phyloP scores from a whole-genome alignment of 805 yeast species.

The Yamadazyma olivae region DNA sequence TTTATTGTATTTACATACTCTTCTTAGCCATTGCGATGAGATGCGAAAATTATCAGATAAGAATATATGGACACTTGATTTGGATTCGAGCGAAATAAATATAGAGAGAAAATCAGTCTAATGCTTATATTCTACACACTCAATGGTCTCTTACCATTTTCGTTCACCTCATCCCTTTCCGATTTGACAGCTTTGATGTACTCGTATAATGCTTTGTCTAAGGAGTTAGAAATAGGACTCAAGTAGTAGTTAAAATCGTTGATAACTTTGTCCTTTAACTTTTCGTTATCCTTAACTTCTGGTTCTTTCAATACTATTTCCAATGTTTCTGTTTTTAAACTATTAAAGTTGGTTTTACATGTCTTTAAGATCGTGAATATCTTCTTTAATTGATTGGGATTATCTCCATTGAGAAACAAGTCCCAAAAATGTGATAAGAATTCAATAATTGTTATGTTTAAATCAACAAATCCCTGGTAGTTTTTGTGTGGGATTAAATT shows the following conservation, averaged over 20 bases:
- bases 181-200: conserved; percentile 28
- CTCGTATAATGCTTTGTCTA: conserved; percentile 32
- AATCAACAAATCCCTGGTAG: conserved; percentile 32
- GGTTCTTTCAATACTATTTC: background rate
- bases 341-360: conserved; percentile 27
- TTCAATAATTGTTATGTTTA: conserved; percentile 40
- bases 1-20: conserved; percentile 24
- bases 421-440: conserved; percentile 44
- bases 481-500: conserved; percentile 18
- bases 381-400: conserved; percentile 36
- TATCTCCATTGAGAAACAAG: conserved; percentile 31
- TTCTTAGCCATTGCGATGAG: conserved; percentile 35
- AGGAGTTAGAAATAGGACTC: conserved; percentile 27
- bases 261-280: conserved; percentile 28
- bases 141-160: conserved; percentile 32
- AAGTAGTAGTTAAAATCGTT: conserved; percentile 32
- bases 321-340: conserved; percentile 21
- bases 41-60: too few species aligned
- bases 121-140: conserved; percentile 6
- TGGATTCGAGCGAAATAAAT: too few species aligned
- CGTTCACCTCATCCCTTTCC: conserved; percentile 20
- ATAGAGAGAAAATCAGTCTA: too few species aligned
- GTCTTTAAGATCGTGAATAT: conserved; percentile 34
- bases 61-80: too few species aligned
- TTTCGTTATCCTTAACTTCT: conserved; percentile 18